These are phyloP conservation scores for Microdochium nivale DNA, from an alignment of 2,329 filamentous ascomycete genomes.

Conservation along the genomic window DNA sequence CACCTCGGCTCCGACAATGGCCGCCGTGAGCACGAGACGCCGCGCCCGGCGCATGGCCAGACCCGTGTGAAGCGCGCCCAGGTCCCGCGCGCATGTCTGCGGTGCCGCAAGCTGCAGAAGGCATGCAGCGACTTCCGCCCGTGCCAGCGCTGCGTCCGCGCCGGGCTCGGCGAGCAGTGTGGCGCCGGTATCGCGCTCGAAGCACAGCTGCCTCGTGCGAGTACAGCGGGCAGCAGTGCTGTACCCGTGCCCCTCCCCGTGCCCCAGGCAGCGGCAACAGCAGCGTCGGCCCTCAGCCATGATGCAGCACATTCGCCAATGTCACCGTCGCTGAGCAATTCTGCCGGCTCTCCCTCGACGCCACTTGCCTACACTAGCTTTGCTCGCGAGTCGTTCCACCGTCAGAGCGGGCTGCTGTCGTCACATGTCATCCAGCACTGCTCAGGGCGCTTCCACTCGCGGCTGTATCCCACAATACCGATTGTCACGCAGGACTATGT, in stretches of 20 bases:
- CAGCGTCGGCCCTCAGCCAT: neutral
- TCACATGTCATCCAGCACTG: constrained; percentile 26
- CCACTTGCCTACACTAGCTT: constrained; percentile 13
- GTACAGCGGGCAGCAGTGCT: neutral
- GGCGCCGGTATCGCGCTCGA: constrained; percentile 7
- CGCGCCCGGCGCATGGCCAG: neutral
- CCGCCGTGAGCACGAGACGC: neutral
- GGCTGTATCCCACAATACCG: constrained; percentile 32
- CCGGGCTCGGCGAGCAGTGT: constrained; percentile 31
- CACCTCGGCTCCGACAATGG: neutral
- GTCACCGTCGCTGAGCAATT: neutral
- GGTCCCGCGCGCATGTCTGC: constrained; percentile 32
- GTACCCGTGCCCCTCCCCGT: no score
- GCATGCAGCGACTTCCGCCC: constrained; percentile 35
- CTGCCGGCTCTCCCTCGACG: constrained; percentile 6
- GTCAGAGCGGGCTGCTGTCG: constrained; percentile 24
- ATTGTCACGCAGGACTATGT: constrained; percentile 30
- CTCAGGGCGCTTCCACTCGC: constrained; percentile 27
- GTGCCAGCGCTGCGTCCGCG: constrained; percentile 31
- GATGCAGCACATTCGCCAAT: constrained; percentile 1
- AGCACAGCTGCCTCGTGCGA: constrained; percentile 1
- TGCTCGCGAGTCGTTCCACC: constrained; percentile 15
- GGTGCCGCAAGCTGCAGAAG: constrained; percentile 32
- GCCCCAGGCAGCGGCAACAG: neutral
- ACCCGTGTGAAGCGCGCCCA: constrained; percentile 25